Percentiles rank a stretch among this genome's conserved stretches.
These are phyloP conservation scores for Potentilla sterilis DNA, from an alignment of 306 rosid genomes.

Conservation along the genomic window DNA sequence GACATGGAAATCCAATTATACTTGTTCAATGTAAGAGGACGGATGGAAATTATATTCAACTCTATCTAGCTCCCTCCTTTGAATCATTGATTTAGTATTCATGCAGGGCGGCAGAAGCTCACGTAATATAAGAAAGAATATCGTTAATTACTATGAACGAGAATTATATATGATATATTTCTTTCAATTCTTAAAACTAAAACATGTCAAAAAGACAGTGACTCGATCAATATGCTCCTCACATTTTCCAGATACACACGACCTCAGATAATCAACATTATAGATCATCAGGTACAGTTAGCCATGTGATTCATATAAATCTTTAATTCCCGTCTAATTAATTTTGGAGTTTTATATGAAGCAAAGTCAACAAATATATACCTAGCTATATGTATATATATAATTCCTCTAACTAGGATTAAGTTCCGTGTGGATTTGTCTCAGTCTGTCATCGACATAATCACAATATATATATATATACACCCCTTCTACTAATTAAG, in stretches of 20 bases:
- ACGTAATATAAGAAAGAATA: neutral
- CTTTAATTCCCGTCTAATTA: neutral
- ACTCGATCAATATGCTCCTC: neutral
- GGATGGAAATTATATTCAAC: neutral
- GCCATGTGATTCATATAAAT: neutral
- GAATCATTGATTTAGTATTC: neutral
- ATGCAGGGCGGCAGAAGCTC: conserved; percentile 5
- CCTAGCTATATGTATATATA: no score
- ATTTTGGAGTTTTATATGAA: neutral
- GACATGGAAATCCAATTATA: neutral
- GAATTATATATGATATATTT: neutral
- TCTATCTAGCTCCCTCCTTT: neutral
- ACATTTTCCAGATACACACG: neutral
- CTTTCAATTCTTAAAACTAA: neutral
- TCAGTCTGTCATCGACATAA: neutral
- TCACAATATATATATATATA: no score
- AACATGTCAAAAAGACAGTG: conserved; percentile 1
- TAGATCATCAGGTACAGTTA: neutral
- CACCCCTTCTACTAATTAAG: no score
- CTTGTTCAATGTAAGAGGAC: neutral
- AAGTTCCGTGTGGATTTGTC: neutral
- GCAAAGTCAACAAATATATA: neutral
- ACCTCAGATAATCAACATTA: neutral
- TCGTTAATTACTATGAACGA: conserved; percentile 2
- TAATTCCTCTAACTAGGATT: neutral